Evolutionary conservation across 1,284 basidiomycete species (phyloP).

Genomic region (Coniferiporia weirii): DNA sequence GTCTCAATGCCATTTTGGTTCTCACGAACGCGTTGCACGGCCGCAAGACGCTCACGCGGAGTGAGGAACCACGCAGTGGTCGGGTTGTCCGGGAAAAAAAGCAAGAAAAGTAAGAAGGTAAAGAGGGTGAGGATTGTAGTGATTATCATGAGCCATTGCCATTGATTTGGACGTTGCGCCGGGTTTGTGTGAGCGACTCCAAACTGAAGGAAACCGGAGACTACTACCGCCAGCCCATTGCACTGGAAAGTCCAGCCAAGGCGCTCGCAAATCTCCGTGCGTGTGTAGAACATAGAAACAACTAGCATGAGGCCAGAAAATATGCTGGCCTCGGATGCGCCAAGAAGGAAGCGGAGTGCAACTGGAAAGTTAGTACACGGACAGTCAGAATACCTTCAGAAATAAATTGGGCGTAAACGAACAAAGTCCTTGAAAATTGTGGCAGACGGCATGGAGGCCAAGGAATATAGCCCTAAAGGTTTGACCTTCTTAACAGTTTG

Average conservation of each 20-base stretch:
- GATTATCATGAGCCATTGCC: conserved; percentile 30
- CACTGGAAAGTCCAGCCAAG: conserved; percentile 27
- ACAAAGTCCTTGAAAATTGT: conserved; percentile 18
- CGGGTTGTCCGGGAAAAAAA: conserved; percentile 28
- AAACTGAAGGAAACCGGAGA: conserved; percentile 30
- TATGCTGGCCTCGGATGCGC: conserved; percentile 29
- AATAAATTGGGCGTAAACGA: background rate
- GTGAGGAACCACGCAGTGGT: conserved; percentile 25
- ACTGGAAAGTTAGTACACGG: conserved; percentile 15
- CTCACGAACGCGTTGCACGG: conserved; percentile 26
- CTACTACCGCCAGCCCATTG: conserved; percentile 30
- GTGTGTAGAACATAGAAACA: conserved; percentile 29
- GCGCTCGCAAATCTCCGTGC: conserved; percentile 29
- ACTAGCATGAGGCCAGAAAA: conserved; percentile 28
- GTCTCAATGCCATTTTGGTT: conserved; percentile 26
- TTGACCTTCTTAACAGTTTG: background rate
- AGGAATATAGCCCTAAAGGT: conserved; percentile 13
- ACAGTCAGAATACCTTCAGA: background rate
- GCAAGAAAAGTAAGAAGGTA: conserved; percentile 20
- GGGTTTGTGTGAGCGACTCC: conserved; percentile 27
- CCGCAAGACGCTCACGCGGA: conserved; percentile 26
- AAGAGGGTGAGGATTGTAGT: conserved; percentile 24
- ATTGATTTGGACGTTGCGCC: conserved; percentile 22
- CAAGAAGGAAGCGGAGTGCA: conserved; percentile 30
- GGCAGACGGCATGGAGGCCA: conserved; percentile 16